Evolutionary conservation across 1,284 basidiomycete species (phyloP).

Genomic region (Cutaneotrichosporon spelunceum): DNA sequence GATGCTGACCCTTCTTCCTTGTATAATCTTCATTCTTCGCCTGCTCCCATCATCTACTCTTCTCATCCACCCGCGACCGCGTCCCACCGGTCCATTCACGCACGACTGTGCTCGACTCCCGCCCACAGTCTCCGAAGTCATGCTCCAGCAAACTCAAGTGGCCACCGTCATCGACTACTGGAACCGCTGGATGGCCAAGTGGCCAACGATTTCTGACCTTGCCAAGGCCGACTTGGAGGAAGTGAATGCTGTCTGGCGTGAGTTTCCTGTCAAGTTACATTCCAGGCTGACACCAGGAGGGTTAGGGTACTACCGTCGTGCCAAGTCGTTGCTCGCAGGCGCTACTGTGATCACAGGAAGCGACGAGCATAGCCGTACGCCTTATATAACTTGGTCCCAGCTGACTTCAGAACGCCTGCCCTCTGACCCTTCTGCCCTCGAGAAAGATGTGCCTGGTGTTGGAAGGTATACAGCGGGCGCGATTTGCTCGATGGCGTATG

Average conservation of each 20-base stretch:
- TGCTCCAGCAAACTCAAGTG: slow-evolving; percentile 92
- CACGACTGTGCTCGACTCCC: background rate
- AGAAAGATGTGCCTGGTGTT: slow-evolving; percentile 81
- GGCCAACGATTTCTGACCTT: slow-evolving; percentile 77
- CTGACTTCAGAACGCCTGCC: slow-evolving; percentile 60
- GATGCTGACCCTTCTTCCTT: background rate
- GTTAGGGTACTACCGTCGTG: slow-evolving; percentile 86
- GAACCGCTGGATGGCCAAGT: slow-evolving; percentile 75
- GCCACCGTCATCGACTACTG: slow-evolving; percentile 87
- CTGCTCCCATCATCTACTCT: background rate
- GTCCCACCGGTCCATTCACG: background rate
- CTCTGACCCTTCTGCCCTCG: slow-evolving; percentile 71
- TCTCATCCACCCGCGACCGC: background rate
- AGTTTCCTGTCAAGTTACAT: slow-evolving; percentile 7
- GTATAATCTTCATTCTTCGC: background rate
- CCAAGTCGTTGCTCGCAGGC: slow-evolving; percentile 69
- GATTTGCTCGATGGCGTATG: slow-evolving; percentile 85
- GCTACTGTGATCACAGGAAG: slow-evolving; percentile 72
- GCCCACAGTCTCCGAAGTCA: slow-evolving; percentile 71
- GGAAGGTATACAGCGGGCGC: slow-evolving; percentile 81
- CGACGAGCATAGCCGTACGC: slow-evolving; percentile 50
- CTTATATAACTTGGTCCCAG: background rate
- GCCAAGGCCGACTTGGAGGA: slow-evolving; percentile 72
- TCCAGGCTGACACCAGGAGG: slow-evolving; percentile 47
- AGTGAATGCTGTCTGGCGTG: slow-evolving; percentile 78